These are phyloP conservation scores for Articulospora tetracladia DNA, from an alignment of 495 filamentous ascomycete species.

Conservation along the genomic window DNA sequence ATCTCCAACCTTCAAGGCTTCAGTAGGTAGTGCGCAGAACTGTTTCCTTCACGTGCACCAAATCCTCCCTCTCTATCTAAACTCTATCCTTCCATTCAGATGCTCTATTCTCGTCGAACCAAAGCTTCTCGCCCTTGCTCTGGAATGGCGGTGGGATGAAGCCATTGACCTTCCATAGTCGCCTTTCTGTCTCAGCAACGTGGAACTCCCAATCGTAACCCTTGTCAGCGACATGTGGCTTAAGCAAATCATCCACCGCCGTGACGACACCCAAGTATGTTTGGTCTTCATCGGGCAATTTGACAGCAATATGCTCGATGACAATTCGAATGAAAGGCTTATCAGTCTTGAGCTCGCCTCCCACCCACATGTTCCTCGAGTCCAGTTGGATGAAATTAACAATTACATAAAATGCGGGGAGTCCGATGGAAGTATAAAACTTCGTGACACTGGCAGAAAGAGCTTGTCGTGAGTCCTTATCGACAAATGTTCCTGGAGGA, in stretches of 20 bases:
- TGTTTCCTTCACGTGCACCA: background rate
- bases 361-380: constrained; percentile 23
- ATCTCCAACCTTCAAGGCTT: background rate
- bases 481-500: constrained; percentile 27
- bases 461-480: constrained; percentile 21
- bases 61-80: background rate
- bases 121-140: constrained; percentile 7
- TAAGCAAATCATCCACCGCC: constrained; percentile 24
- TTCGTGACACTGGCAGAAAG: constrained; percentile 25
- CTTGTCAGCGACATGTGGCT: constrained; percentile 30
- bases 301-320: constrained; percentile 31
- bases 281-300: constrained; percentile 14
- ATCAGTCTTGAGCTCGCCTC: constrained; percentile 24
- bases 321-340: constrained; percentile 31
- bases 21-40: background rate
- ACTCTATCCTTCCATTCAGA: background rate
- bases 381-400: constrained; percentile 30
- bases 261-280: constrained; percentile 2
- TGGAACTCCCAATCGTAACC: constrained; percentile 38
- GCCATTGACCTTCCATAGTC: constrained; percentile 14
- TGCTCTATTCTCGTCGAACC: background rate
- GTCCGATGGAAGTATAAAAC: constrained; percentile 29
- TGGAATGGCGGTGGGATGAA: background rate
- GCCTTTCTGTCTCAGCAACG: constrained; percentile 25
- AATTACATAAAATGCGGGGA: constrained; percentile 38